Evolutionary conservation across 1,139 yeast species (phyloP).

Genomic region (Hansenula lynferdii): DNA sequence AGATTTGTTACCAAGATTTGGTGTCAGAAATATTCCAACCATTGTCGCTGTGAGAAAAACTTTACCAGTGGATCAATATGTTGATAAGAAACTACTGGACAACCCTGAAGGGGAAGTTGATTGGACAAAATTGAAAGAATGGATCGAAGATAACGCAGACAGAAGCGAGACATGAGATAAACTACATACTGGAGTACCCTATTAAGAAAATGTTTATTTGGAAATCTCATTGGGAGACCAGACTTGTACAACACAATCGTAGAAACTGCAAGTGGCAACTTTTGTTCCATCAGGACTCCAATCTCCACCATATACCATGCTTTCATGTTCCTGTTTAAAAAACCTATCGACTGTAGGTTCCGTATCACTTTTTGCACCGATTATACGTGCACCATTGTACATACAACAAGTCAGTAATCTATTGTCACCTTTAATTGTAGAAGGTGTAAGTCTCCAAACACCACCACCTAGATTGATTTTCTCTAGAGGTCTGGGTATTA

Average conservation of each 20-base stretch:
- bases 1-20: conserved; percentile 55
- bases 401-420: conserved; percentile 77
- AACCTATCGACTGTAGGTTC: conserved; percentile 39
- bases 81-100: conserved; percentile 31
- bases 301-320: conserved; percentile 96
- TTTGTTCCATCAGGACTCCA: conserved; percentile 52
- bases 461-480: conserved; percentile 77
- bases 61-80: conserved; percentile 49
- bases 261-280: conserved; percentile 83
- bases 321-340: conserved; percentile 70
- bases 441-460: conserved; percentile 85
- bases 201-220: no score
- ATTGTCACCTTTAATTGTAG: conserved; percentile 35
- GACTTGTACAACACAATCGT: conserved; percentile 73
- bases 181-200: no score
- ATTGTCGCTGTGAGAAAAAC: conserved; percentile 66
- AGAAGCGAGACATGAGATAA: no score
- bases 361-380: conserved; percentile 25
- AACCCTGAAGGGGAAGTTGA: conserved; percentile 38
- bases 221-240: conserved; percentile 46
- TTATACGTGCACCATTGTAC: conserved; percentile 88
- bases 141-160: conserved; percentile 47
- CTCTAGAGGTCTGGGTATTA: conserved; percentile 40
- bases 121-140: conserved; percentile 48
- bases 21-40: conserved; percentile 53